Conservation (phyloP, 2,329 filamentous ascomycete genomes). For the Tolypocladium ophioglossoides region DNA sequence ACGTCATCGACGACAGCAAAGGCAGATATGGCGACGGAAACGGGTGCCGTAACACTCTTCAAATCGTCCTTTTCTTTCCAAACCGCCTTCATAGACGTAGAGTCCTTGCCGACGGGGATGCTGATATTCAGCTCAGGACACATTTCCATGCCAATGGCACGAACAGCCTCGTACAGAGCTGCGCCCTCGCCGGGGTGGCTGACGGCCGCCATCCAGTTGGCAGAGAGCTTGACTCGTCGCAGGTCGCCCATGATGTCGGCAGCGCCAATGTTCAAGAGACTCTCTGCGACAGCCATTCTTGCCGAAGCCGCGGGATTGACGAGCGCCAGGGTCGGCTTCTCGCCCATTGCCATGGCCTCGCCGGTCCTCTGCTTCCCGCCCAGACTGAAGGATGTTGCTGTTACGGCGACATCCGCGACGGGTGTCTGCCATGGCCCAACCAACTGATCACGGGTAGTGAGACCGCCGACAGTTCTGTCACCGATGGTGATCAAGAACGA, state of each 20-base stretch:
- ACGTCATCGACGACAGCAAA: slow-evolving; percentile 79
- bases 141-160: slow-evolving; percentile 85
- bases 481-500: slow-evolving; percentile 96
- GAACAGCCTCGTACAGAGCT: slow-evolving; percentile 83
- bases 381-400: slow-evolving; percentile 64
- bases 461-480: slow-evolving; percentile 81
- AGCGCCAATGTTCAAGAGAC: slow-evolving; percentile 84
- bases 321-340: slow-evolving; percentile 79
- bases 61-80: slow-evolving; percentile 66
- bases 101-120: slow-evolving; percentile 96
- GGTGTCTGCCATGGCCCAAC: slow-evolving; percentile 94
- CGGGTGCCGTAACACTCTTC: slow-evolving; percentile 83
- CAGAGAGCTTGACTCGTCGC: slow-evolving; percentile 74
- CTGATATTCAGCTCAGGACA: slow-evolving; percentile 85
- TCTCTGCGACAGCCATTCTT: slow-evolving; percentile 92
- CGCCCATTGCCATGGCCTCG: slow-evolving; percentile 97
- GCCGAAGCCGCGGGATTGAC: slow-evolving; percentile 86
- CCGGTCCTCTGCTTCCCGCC: slow-evolving; percentile 61
- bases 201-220: slow-evolving; percentile 99
- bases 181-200: slow-evolving; percentile 88
- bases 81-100: slow-evolving; percentile 96
- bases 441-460: slow-evolving; percentile 87
- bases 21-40: slow-evolving; percentile 84
- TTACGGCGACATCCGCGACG: slow-evolving; percentile 89
- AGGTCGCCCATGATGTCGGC: slow-evolving; percentile 60